phyloP scores from a whole-genome alignment of 441 rosid species.

The Adansonia rubrostipa region DNA sequence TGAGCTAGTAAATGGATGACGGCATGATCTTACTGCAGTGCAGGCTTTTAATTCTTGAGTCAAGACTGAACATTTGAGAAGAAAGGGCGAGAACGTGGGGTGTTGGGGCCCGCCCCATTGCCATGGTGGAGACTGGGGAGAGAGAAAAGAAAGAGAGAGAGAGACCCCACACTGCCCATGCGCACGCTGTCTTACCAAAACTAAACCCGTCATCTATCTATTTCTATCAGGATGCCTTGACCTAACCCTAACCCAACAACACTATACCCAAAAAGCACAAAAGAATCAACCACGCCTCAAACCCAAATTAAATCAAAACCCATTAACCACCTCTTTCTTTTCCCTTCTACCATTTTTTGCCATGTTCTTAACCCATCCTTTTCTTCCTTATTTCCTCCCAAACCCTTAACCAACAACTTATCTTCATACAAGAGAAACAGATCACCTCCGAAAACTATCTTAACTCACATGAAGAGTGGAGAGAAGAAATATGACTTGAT shows the following conservation, averaged over 20 bases:
- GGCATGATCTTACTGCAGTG: constrained; percentile 23
- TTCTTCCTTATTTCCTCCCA: constrained; percentile 42
- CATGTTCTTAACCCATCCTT: background rate
- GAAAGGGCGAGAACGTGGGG: constrained; percentile 30
- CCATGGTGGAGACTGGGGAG: too few relatives aligned
- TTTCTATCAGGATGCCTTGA: constrained; percentile 30
- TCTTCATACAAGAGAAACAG: background rate
- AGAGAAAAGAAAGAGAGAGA: too few relatives aligned
- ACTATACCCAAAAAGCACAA: background rate
- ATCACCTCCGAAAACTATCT: constrained; percentile 19
- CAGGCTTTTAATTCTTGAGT: constrained; percentile 29
- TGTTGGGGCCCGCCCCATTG: too few relatives aligned
- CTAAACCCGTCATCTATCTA: constrained; percentile 37
- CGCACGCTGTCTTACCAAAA: constrained; percentile 68
- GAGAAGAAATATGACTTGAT: constrained; percentile 27
- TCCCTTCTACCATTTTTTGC: background rate
- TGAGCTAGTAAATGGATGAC: constrained; percentile 8
- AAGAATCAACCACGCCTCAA: background rate
- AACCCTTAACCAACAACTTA: constrained; percentile 44
- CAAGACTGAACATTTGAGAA: constrained; percentile 14
- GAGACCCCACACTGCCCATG: constrained; percentile 79
- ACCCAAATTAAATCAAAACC: background rate
- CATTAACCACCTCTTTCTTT: background rate
- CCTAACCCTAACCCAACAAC: constrained; percentile 59
- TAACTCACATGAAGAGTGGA: constrained; percentile 15